Evolutionary conservation across 306 rosid species (phyloP).

Genomic region (Cyamopsis tetragonoloba): DNA sequence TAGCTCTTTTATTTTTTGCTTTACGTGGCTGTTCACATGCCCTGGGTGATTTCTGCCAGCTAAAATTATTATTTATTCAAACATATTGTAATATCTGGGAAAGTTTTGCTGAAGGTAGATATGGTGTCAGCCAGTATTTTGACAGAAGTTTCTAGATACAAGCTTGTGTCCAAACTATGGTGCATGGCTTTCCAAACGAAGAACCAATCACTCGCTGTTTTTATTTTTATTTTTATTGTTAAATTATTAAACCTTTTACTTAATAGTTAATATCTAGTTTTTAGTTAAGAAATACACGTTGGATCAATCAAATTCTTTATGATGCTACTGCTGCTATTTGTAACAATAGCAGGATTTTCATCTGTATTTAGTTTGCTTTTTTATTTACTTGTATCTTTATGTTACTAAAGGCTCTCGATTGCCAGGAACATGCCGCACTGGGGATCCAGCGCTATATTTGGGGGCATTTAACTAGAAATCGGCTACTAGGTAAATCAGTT

Average conservation of each 20-base stretch:
- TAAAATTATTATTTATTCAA: neutral
- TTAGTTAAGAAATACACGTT: neutral
- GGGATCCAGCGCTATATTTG: constrained; percentile 58
- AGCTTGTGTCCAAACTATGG: neutral
- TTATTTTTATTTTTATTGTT: neutral
- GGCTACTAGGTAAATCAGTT: constrained; percentile 52
- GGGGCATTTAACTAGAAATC: constrained; percentile 52
- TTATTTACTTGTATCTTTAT: neutral
- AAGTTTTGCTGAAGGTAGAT: neutral
- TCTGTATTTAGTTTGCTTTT: neutral
- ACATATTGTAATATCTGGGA: neutral
- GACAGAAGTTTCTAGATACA: neutral
- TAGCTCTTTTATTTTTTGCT: neutral
- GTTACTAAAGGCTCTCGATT: constrained; percentile 24
- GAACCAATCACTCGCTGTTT: neutral
- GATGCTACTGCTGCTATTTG: neutral
- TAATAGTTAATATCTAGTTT: neutral
- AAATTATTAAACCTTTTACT: neutral
- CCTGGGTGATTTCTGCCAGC: neutral
- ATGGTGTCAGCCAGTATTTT: neutral
- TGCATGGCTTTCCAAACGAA: neutral
- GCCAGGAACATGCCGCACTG: constrained; percentile 42
- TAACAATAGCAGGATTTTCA: neutral
- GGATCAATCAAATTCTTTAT: neutral
- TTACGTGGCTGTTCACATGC: neutral